Base-by-base conservation (phyloP, 139 green algal species). In the Chlorella ohadii region DNA sequence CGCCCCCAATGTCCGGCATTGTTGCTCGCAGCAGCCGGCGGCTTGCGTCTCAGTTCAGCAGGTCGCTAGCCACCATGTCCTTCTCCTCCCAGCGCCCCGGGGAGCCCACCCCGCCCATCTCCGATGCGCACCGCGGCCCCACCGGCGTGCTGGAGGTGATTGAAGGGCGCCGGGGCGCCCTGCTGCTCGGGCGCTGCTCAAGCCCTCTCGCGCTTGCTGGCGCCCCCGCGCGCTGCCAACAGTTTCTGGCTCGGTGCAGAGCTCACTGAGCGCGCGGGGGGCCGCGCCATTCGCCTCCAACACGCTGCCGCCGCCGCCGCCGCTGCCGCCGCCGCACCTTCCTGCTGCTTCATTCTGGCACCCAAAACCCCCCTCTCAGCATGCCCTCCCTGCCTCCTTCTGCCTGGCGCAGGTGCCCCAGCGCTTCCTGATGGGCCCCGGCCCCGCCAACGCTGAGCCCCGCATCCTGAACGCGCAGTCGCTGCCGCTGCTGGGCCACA, bases 401-500 rank as follows among this genome's bases (percentile, higher is more conserved):
- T 44, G 7, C 23, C 25, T 34, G 17, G 51, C 51, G 63, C 73
- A 86, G 73, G 78, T 98, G 1, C 94, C 95, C 1, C 79, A 84
- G 51, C 89, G 94, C 25, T 88, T 95, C 34, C 86, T 98, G 56
- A 97, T 97, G 94, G 95, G 95, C 20, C 95, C 95, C 16, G 95
- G 95, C 9, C 95, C 95, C 11, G 91, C 92, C 63, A 98, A 97
- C 78, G 92, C 93, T 12, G 79, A 97, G 81, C 95, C 95, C 0
- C 85, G 94, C 23, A 88, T 98, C 36, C 91, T 98, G 72, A 87
- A 87, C 17, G 94, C 94, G 0, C 93, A 97, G 86, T 79, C 86
- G 11, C 89, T 98, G 77, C 95, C 95, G 1, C 90, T 98, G n/a
- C 89, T 98, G 70, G 95, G 94, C 27, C 93, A 96, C 85, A 95